These are phyloP conservation scores for Salvia splendens DNA, from an alignment of 257 asterid species.

Conservation along the genomic window DNA sequence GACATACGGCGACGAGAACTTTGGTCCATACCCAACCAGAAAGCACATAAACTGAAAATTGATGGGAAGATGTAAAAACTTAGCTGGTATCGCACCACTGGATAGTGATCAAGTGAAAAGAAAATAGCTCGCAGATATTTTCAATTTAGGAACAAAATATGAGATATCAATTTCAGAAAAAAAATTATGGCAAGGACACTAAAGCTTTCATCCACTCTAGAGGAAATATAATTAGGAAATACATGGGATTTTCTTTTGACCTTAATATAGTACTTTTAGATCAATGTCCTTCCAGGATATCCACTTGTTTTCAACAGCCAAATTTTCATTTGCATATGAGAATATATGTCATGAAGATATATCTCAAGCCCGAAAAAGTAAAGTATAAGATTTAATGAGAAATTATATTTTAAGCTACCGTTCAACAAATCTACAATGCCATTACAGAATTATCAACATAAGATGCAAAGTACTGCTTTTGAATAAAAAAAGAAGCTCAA, in stretches of 20 bases:
- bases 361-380: not conserved
- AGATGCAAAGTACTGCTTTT: conserved; percentile 2
- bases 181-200: not conserved
- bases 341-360: conserved; percentile 1
- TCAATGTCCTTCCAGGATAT: conserved; percentile 14
- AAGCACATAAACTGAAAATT: conserved; percentile 72
- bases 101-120: not conserved
- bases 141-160: not conserved
- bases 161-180: not conserved
- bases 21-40: conserved; percentile 85
- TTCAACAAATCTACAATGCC: conserved; percentile 11
- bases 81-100: conserved; percentile 1
- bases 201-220: not conserved
- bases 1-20: conserved; percentile 65
- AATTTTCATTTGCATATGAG: not conserved
- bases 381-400: too few species aligned
- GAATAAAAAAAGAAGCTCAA: not conserved
- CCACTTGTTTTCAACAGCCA: conserved; percentile 6
- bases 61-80: conserved; percentile 31
- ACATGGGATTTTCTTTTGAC: not conserved
- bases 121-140: conserved; percentile 4
- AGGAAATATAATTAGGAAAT: not conserved
- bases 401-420: not conserved
- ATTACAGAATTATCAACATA: not conserved
- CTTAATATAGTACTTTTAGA: conserved; percentile 3